phyloP scores from a whole-genome alignment of 2,329 filamentous ascomycete species.

The Fusarium longipes region DNA sequence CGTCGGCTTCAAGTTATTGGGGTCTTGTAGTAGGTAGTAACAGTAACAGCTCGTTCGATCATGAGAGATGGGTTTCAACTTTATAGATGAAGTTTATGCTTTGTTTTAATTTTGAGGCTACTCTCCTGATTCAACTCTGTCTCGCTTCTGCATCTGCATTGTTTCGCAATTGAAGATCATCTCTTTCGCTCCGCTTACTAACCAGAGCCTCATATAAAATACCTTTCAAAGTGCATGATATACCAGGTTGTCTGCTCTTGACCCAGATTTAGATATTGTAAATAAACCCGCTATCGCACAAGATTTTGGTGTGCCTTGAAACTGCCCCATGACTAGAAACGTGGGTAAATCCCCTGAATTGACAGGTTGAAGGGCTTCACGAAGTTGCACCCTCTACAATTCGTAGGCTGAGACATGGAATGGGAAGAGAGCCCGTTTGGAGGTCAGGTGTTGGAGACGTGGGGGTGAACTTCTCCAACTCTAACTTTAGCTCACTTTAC shows the following conservation, averaged over 20 bases:
- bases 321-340: slow-evolving; percentile 30
- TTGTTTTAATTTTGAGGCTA: not conserved
- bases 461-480: slow-evolving; percentile 10
- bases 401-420: slow-evolving; percentile 28
- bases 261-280: not conserved
- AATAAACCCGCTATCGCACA: not conserved
- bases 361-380: slow-evolving; percentile 28
- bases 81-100: not conserved
- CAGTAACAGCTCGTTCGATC: not conserved
- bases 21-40: not conserved
- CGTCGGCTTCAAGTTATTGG: slow-evolving; percentile 25
- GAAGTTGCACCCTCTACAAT: slow-evolving; percentile 21
- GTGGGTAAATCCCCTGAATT: slow-evolving; percentile 42
- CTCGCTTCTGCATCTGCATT: slow-evolving; percentile 7
- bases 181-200: slow-evolving; percentile 15
- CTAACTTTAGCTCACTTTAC: not conserved
- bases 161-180: slow-evolving; percentile 13
- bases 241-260: slow-evolving; percentile 24
- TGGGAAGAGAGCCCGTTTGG: slow-evolving; percentile 15
- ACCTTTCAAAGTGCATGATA: slow-evolving; percentile 35
- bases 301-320: slow-evolving; percentile 13
- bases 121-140: not conserved
- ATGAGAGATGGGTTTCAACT: slow-evolving; percentile 15
- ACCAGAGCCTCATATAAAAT: slow-evolving; percentile 3
- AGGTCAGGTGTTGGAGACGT: slow-evolving; percentile 22